These are phyloP conservation scores for Cyberlindnera japonica DNA, from an alignment of 805 yeast species.

Conservation along the genomic window DNA sequence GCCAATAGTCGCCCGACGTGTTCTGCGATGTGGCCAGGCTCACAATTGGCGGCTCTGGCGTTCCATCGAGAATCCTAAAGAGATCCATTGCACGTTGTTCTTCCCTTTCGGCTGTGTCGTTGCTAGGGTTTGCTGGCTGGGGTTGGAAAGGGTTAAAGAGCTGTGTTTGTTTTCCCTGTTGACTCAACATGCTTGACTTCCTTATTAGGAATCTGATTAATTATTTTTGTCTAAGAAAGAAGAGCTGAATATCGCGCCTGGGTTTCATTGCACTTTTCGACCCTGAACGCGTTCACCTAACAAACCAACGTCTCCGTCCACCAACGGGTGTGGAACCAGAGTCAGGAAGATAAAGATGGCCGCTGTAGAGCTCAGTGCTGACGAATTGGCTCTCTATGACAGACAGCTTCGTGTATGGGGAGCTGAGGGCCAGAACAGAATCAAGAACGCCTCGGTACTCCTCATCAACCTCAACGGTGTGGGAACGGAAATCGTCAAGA, in stretches of 20 bases:
- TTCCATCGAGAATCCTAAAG: slow-evolving; percentile 69
- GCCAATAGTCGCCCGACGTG: slow-evolving; percentile 57
- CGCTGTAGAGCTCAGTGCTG: slow-evolving; percentile 37
- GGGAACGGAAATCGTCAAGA: slow-evolving; percentile 80
- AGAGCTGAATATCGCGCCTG: too few species aligned
- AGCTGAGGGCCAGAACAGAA: slow-evolving; percentile 76
- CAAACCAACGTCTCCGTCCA: too few species aligned
- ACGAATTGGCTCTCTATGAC: slow-evolving; percentile 89
- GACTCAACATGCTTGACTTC: too few species aligned
- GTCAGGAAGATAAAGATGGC: neutral
- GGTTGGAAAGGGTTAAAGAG: too few species aligned
- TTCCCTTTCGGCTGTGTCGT: too few species aligned
- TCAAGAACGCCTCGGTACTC: slow-evolving; percentile 69
- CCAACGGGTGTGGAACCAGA: too few species aligned
- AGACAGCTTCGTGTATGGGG: slow-evolving; percentile 97
- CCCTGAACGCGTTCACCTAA: too few species aligned
- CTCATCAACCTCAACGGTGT: slow-evolving; percentile 71
- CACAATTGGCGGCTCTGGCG: slow-evolving; percentile 79
- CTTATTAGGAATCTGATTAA: too few species aligned
- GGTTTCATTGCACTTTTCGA: too few species aligned
- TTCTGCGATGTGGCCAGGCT: slow-evolving; percentile 28
- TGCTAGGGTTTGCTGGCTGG: too few species aligned
- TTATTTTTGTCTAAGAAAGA: too few species aligned
- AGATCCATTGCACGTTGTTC: slow-evolving; percentile 71
- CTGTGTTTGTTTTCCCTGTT: too few species aligned